Percentiles rank a stretch among this genome's conserved stretches.
phyloP scores from a whole-genome alignment of 768 basidiomycete species.

The Grammothele lineata region DNA sequence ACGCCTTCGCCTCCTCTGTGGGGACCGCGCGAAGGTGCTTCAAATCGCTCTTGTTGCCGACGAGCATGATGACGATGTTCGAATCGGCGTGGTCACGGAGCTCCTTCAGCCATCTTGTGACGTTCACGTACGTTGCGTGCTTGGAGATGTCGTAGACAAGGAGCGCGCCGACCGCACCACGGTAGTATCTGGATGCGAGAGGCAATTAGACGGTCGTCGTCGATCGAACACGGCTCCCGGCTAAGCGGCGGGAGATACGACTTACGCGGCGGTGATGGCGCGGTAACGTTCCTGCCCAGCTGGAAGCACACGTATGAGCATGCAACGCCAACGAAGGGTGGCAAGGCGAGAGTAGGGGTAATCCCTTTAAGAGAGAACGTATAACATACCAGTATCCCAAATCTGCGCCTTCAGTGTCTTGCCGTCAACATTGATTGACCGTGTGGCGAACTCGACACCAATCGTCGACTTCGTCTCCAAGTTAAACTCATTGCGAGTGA shows the following conservation, averaged over 20 bases:
- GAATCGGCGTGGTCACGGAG: conserved; percentile 91
- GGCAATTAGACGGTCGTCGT: too few species aligned
- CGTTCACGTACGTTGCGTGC: conserved; percentile 91
- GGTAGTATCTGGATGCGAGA: conserved; percentile 92
- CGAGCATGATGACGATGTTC: conserved; percentile 25
- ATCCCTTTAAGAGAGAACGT: too few species aligned
- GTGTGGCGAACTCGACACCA: conserved; percentile 97
- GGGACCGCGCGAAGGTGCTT: conserved; percentile 95
- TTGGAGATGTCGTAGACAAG: conserved; percentile 94
- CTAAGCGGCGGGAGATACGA: conserved; percentile 15
- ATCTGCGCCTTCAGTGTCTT: conserved; percentile 99
- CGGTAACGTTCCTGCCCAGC: conserved; percentile 98
- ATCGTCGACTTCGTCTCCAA: conserved; percentile 99
- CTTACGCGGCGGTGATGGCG: conserved; percentile 94
- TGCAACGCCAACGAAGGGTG: neutral
- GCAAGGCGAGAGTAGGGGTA: too few species aligned
- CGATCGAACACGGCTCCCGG: too few species aligned
- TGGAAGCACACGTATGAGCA: conserved; percentile 25
- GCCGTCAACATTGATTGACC: conserved; percentile 90
- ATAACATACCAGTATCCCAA: conserved; percentile 86
- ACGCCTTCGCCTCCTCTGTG: conserved; percentile 94
- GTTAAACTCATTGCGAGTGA: conserved; percentile 99
- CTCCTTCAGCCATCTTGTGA: conserved; percentile 93
- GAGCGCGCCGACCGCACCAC: conserved; percentile 90
- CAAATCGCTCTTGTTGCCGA: conserved; percentile 71